A percentile compares a stretch with the other conserved stretches of the same genome.
These are phyloP conservation scores for Staphylotrichum tortipilum DNA, from an alignment of 495 filamentous ascomycete genomes.

Conservation along the genomic window DNA sequence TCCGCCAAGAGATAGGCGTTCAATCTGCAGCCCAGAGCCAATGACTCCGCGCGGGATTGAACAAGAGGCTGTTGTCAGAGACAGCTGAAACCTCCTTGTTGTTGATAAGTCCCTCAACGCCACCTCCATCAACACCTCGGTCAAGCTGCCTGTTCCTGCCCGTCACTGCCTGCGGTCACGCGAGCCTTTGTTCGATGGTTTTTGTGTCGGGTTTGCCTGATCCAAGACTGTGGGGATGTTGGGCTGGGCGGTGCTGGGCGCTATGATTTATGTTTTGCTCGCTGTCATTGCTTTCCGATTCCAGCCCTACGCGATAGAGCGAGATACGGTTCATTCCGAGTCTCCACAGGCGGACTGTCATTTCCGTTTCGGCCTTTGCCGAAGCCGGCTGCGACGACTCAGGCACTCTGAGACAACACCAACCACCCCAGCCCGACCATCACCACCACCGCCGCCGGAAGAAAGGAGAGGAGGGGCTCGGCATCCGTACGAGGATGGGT, in stretches of 20 bases:
- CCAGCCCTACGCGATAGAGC: not conserved
- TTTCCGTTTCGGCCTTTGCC: not conserved
- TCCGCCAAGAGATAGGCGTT: constrained; percentile 24
- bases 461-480: no score
- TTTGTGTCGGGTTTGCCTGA: no score
- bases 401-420: no score
- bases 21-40: constrained; percentile 16
- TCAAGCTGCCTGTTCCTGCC: no score
- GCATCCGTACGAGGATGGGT: no score
- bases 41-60: constrained; percentile 16
- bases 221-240: no score
- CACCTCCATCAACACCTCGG: no score
- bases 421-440: no score
- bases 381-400: not conserved
- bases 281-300: not conserved
- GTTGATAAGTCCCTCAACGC: not conserved
- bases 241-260: not conserved
- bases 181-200: no score
- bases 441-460: not conserved
- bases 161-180: no score
- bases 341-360: not conserved
- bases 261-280: constrained; percentile 1
- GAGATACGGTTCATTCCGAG: constrained; percentile 7
- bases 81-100: not conserved
- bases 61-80: not conserved